Conservation (phyloP, 176 grass and related monocot species). For the Hordeum marinum region DNA sequence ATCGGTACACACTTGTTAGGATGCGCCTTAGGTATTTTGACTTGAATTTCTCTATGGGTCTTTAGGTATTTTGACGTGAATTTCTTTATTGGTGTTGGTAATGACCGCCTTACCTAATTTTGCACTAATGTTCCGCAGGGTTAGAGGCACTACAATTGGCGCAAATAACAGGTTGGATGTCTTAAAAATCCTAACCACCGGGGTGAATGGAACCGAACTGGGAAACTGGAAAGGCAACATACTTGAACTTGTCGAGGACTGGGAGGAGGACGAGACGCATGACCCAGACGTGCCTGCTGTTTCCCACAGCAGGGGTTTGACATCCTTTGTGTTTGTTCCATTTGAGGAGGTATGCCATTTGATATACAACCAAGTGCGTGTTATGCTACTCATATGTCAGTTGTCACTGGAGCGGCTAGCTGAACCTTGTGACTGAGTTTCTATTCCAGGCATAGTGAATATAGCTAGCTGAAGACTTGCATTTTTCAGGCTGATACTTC, state of each 20-base stretch:
- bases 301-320: constrained; percentile 78
- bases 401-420: neutral
- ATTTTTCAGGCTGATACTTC: constrained; percentile 69
- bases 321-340: constrained; percentile 85
- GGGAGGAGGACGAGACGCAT: constrained; percentile 90
- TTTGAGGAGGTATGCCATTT: constrained; percentile 70
- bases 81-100: neutral
- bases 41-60: constrained; percentile 31
- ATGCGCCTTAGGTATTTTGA: constrained; percentile 75
- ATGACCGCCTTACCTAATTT: neutral
- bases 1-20: constrained; percentile 68
- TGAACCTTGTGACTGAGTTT: neutral
- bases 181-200: constrained; percentile 80
- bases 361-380: neutral
- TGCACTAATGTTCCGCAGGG: constrained; percentile 31
- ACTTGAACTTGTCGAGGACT: constrained; percentile 72
- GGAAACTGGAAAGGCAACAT: constrained; percentile 59
- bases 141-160: constrained; percentile 77
- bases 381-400: neutral
- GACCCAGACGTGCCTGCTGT: constrained; percentile 87
- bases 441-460: neutral
- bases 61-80: constrained; percentile 47
- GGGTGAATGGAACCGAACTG: constrained; percentile 76
- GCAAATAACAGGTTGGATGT: constrained; percentile 89
- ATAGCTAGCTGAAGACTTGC: neutral